Base-by-base conservation (phyloP, 768 basidiomycete species). In the Neoboletus brunneissimus region DNA sequence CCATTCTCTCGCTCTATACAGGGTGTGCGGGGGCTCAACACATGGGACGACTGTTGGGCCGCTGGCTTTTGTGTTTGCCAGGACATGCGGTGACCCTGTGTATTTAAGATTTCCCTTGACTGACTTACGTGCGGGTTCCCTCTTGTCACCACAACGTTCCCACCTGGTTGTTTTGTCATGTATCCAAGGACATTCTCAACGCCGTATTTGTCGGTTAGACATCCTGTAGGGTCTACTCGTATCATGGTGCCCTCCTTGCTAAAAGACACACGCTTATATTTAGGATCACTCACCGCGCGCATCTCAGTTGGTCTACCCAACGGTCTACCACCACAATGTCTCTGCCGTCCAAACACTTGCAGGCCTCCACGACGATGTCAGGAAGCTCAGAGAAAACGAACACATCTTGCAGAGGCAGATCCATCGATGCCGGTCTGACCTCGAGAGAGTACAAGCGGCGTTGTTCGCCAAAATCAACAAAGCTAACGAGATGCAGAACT, bases 401-500 rank as follows among this genome's bases (percentile, higher is more conserved):
- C 54, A 48, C 23, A 0, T n/a, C 16, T 27, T 64, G 23, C 64
- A 70, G 37, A 44, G 38, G 27, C 48, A 64, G 31, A 65, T 69
- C 25, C 50, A 64, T 5, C 50, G 38, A 2, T 54, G 31, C 31
- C 66, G 37, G 27, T 32, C 57, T 34, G 54, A 32, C 23, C 64
- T 70, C 20, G 56, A 64, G 7, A 32, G 55, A 3, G 38, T 68
- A 37, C 65, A 68, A 16, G 22, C 53, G 1, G 11, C 31, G 15
- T 11, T 70, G 25, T 59, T 62, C 35, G 15, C 47, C 45, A 61
- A 56, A 31, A 58, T 62, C 38, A 63, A 62, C 51, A 70, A 59
- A 41, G 68, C 66, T 12, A 70, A 64, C 48, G 69, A 71, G 51
- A 56, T 72, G 58, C 66, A 68, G 22, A 71, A 67, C 57, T 64